Base-by-base conservation (phyloP, 2,329 filamentous ascomycete genomes). In the Colletotrichum endophyticum region DNA sequence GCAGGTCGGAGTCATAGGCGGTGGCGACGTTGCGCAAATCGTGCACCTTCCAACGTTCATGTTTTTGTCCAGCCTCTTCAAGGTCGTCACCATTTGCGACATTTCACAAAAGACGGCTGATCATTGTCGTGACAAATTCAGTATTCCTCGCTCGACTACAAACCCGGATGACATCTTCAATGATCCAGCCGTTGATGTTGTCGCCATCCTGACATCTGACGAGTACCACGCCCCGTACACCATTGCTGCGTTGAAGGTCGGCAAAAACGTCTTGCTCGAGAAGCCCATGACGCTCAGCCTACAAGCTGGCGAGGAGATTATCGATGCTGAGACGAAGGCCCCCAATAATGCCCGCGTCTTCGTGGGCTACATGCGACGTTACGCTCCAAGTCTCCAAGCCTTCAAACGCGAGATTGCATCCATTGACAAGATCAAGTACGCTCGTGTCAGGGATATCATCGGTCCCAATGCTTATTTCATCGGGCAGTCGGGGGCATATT, bases 301-400 rank as follows among this genome's bases (percentile, higher is more conserved):
- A 8, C 84, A 82, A 8, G 85, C 85, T 62, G 85, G 86, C 0
- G 80, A 87, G 28, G 79, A 83, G 3, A 88, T 92, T 61, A 81
- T 88, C 56, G 85, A 83, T 1, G 90, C 89, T 0, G 87, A 90
- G 78, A 28, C 53, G 6, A 79, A 81, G 22, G 79, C 78, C 8
- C 84, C 85, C 2, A 78, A 80, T 28, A 84, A 85, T 0, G 80
- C 83, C 6, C 85, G 81, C 34, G 85, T 91, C 5, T 90, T 92
- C 78, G 88, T 92, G 1, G 90, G 89, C 3, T 91, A 90, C 78
- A 91, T 91, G 85, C 84, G 91, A 36, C 85, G 91, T 63, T 91
- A 92, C 80, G 90, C 91, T 2, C 83, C 88, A 0, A 85, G 86
- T 5, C 82, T 84, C 7, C 83, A 88, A 28, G 86, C 88, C 1